Base-by-base conservation (phyloP, 75 land plant genomes). In the Pinus taeda region DNA sequence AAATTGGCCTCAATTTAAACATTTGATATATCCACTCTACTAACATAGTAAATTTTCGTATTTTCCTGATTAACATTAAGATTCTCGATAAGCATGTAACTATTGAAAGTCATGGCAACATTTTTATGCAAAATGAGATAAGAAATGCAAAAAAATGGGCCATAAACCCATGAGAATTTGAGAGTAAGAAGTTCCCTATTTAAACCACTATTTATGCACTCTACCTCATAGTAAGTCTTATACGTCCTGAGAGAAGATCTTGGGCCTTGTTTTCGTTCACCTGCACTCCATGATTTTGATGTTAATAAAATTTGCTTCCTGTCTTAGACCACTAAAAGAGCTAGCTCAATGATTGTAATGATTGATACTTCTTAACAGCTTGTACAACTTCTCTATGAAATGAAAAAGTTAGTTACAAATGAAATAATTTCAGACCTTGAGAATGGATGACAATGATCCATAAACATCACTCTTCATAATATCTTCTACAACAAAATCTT, bases 391-490 rank as follows among this genome's bases (percentile, higher is more conserved):
- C 79, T 37, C 67, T 42, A 42, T 42, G 53, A 42, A 69, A 66
- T 33, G 6, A 60, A 73, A 20, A 15, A 22, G 22, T 53, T 4
- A 49, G 63, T 13, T 66, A 22, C 37, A 65, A 36, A 58, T 12
- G 20, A 59, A 77, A n/a, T 15, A 15, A 26, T 22, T 15, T 33
- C 36, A 20, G 59, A 94, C 99, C 95, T 92, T 94, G 53, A 96
- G 70, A 56, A 96, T 77, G 49, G 99, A 96, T 63, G 98, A 96
- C 15, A 94, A 82, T 57, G 98, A 92, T 74, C 99, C 98, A 84
- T 89, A 96, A 11, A 87, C n/a, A 83, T 96, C 99, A 83, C 92
- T 96, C 82, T 90, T 96, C 79, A 84, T 96, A 8, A 92, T 91
- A 73, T 94, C 98, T 71, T 96, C 99, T 6, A 75, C 62, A 59